Base-by-base conservation (phyloP, 2,329 filamentous ascomycete species). In the Pseudocercospora fuligena region DNA sequence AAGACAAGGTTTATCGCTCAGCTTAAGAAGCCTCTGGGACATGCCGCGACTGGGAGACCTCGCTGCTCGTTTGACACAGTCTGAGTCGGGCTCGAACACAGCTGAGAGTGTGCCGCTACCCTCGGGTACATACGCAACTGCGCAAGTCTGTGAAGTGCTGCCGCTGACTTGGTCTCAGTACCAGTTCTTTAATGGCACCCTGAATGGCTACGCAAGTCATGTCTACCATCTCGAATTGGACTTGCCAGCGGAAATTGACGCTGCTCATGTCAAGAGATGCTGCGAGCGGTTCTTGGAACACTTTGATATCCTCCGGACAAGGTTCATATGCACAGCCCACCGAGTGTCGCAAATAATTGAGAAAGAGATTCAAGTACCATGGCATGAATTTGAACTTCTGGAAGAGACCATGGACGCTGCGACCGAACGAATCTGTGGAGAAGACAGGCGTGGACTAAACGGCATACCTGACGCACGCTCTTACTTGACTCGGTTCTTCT, bases 181-280 rank as follows among this genome's bases (percentile, higher is more conserved):
- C 7, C 62, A 60, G 25, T 56, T 51, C 54, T 19, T 64, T 11
- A 60, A 51, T n/a, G 62, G 53, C 16, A 43, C 36, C 19, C 5
- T 73, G 63, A 43, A 78, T 43, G 65, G 75, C 0, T 65, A 77
- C 36, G 74, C 0, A 64, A 77, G 29, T 49, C 73, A 0, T 76
- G 82, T 62, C 74, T 78, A n/a, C 82, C 86, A 0, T 89, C 88
- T 73, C 85, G 83, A 0, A 79, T 86, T 0, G 75, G 90, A 0
- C 78, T 78, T 0, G 71, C 73, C 0, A 53, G 76, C 0, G 79
- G 86, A 68, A 76, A 74, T 46, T 69, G 82, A 0, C 74, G 75
- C 49, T 85, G 87, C 59, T 73, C 87, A 11, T 77, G 82, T 4
- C 78, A 81, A n/a, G 76, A 77, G 1, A 82, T 90, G 31, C 81